A percentile compares a stretch with the other conserved stretches of the same genome.
Conservation (phyloP, 257 asterid genomes). For the Solanum neorickii region DNA sequence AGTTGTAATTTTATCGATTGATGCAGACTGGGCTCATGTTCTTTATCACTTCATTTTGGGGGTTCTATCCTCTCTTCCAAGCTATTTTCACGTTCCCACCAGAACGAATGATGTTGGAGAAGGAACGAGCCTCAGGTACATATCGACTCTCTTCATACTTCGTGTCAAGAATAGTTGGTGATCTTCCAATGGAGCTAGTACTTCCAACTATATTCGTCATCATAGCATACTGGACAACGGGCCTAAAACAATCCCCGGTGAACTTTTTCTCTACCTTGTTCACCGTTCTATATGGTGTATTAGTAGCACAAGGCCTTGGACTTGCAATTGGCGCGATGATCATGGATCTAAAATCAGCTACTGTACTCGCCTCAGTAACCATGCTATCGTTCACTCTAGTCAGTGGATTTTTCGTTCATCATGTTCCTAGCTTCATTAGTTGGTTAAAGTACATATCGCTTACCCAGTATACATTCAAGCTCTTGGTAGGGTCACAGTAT, state of each 20-base stretch:
- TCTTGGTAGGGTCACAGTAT: slow-evolving; percentile 45
- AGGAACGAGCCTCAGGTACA: slow-evolving; percentile 79
- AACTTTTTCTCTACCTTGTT: slow-evolving; percentile 42
- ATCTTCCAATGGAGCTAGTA: slow-evolving; percentile 70
- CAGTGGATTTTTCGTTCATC: slow-evolving; percentile 55
- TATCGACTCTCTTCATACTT: slow-evolving; percentile 75
- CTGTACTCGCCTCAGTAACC: slow-evolving; percentile 45
- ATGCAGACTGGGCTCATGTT: slow-evolving; percentile 59
- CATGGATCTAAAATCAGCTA: slow-evolving; percentile 55
- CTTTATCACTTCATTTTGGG: slow-evolving; percentile 62
- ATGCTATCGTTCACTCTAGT: slow-evolving; percentile 48
- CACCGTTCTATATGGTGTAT: slow-evolving; percentile 32
- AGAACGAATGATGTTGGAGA: slow-evolving; percentile 52
- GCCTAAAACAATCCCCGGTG: slow-evolving; percentile 25
- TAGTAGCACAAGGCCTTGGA: slow-evolving; percentile 60
- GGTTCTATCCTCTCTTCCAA: slow-evolving; percentile 62
- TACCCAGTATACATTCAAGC: slow-evolving; percentile 46
- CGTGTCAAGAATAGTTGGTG: slow-evolving; percentile 60
- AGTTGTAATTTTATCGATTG: not conserved
- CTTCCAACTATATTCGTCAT: slow-evolving; percentile 53
- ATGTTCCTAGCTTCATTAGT: slow-evolving; percentile 41
- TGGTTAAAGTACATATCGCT: slow-evolving; percentile 70
- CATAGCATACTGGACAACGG: slow-evolving; percentile 78
- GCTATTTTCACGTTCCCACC: slow-evolving; percentile 76
- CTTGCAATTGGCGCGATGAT: slow-evolving; percentile 66